These are phyloP conservation scores for Prorocentrum cordatum DNA, from an alignment of 169 alveolate species.

Conservation along the genomic window DNA sequence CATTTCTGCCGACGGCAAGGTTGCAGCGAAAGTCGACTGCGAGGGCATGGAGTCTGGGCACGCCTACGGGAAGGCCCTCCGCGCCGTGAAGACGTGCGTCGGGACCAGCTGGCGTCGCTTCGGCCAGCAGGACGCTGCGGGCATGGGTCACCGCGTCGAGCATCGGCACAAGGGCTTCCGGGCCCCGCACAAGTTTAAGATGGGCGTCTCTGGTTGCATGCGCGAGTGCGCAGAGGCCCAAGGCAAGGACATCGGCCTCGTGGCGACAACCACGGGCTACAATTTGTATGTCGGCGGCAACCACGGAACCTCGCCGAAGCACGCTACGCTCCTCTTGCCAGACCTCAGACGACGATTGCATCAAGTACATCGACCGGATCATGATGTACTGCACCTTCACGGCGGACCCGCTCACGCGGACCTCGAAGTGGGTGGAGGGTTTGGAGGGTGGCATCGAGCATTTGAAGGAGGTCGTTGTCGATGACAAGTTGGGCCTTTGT, in stretches of 20 bases:
- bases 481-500: conserved; percentile 1
- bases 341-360: not conserved
- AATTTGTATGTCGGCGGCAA: not conserved
- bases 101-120: conserved; percentile 58
- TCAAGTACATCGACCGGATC: not conserved
- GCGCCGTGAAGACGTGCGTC: conserved; percentile 65
- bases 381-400: conserved; percentile 2
- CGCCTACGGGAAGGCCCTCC: conserved; percentile 52
- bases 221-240: conserved; percentile 55
- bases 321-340: not conserved
- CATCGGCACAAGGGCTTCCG: not conserved
- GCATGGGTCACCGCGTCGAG: not conserved
- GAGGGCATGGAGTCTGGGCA: conserved; percentile 58
- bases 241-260: conserved; percentile 18
- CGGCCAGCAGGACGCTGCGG: conserved; percentile 57
- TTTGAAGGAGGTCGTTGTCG: not conserved
- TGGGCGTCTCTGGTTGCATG: not conserved
- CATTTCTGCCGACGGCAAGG: not conserved
- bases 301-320: not conserved
- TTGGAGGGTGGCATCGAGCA: conserved; percentile 4
- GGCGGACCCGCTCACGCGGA: not conserved
- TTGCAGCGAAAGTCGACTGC: conserved; percentile 5
- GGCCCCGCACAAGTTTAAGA: not conserved
- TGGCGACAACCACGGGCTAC: conserved; percentile 1
- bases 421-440: not conserved